phyloP scores from a whole-genome alignment of 495 filamentous ascomycete species.

The Ramalina peruviana region DNA sequence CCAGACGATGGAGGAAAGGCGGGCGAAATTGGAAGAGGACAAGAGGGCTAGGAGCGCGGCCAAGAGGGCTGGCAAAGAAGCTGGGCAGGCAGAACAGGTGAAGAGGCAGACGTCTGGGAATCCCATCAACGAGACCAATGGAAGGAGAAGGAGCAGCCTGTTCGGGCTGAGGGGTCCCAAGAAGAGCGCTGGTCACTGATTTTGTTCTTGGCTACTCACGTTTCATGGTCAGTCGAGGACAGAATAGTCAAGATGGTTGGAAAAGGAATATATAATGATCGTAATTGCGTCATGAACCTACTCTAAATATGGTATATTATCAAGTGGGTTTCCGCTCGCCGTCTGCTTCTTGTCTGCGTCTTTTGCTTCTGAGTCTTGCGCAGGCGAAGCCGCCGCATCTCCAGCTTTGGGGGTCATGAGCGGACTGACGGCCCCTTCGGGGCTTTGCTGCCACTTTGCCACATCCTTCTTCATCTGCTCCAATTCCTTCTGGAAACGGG shows the following conservation, averaged over 20 bases:
- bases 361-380: conserved; percentile 7
- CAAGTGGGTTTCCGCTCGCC: conserved; percentile 19
- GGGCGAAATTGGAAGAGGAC: not conserved
- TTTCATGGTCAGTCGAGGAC: too few relatives aligned
- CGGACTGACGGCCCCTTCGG: conserved; percentile 31
- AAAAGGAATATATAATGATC: too few relatives aligned
- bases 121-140: not conserved
- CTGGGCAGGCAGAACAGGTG: not conserved
- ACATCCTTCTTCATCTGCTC: conserved; percentile 84
- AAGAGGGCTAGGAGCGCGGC: not conserved
- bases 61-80: not conserved
- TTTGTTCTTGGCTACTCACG: too few relatives aligned
- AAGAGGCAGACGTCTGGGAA: not conserved
- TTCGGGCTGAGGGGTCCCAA: not conserved
- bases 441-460: conserved; percentile 63
- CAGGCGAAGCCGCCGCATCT: conserved; percentile 4
- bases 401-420: conserved; percentile 23
- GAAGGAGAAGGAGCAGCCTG: not conserved
- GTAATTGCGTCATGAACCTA: conserved; percentile 21
- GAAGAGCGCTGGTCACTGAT: not conserved
- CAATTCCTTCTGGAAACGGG: conserved; percentile 89
- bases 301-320: conserved; percentile 41
- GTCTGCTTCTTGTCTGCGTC: not conserved
- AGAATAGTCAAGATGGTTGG: too few relatives aligned
- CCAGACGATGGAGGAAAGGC: not conserved